Base-by-base conservation (phyloP, 2,329 filamentous ascomycete genomes). In the Acrodontium crateriforme region DNA sequence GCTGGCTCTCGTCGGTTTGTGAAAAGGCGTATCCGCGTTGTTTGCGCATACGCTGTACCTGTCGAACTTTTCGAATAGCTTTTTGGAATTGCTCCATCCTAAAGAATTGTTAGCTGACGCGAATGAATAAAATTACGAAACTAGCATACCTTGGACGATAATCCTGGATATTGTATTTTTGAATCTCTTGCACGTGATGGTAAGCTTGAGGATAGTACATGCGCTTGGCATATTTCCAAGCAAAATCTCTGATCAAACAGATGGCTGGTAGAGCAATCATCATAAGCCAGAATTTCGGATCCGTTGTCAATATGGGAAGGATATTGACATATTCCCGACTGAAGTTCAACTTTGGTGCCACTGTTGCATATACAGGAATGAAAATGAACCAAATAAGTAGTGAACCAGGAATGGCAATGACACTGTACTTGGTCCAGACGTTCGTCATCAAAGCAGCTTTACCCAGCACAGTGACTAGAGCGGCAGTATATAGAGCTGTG, bases 81-180 rank as follows among this genome's bases (percentile, higher is more conserved):
- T 98, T 98, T 60, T 98, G 89, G 66, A 98, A 98, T 59, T 98
- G 89, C 51, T 98, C 89, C 89, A 98, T 98, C 50, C 81, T 87
- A 38, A 36, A 20, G 23, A 20, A 32, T 23, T 18, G 26, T 39
- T 25, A 40, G 35, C 29, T 19, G 17, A 16, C 14, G 16, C 49
- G 15, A 5, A 27, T 27, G 28, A 16, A 9, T 21, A n/a, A 9
- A 22, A 30, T 4, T 5, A 8, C 13, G 20, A 8, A 22, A 12
- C 4, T 17, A 27, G 63, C 69, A 43, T 69, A 85, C 81, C 89
- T 76, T 37, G 89, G 89, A 50, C 89, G 69, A 58, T 98, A 98
- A 60, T 98, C 89, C 60, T 98, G 89, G 35, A 98, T 93, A 47
- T 98, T 98, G 62, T 95, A 98, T 60, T 98, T 98, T 57, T 98